These are phyloP conservation scores for Dioscorea cayenensis DNA, from an alignment of 116 monocot genomes.

Conservation along the genomic window DNA sequence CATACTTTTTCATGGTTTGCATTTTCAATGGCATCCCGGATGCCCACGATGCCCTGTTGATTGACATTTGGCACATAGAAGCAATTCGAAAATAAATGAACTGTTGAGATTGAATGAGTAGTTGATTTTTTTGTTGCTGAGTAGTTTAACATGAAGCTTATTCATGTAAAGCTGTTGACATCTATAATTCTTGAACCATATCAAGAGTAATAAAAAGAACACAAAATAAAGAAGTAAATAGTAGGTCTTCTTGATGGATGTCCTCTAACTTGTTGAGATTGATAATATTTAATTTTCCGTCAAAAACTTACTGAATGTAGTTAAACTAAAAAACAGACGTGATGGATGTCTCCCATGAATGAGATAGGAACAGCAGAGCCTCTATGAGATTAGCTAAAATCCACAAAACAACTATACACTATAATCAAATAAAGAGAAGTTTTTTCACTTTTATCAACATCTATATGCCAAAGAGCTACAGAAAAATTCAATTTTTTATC, in stretches of 20 bases:
- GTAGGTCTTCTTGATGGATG: too few species aligned
- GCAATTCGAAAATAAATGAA: neutral
- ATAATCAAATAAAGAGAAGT: neutral
- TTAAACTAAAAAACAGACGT: slow-evolving; percentile 5
- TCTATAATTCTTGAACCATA: too few species aligned
- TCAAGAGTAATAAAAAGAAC: too few species aligned
- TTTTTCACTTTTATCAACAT: too few species aligned
- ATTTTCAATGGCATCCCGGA: neutral
- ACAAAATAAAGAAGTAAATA: too few species aligned
- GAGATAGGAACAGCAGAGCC: slow-evolving; percentile 22
- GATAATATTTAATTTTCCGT: too few species aligned
- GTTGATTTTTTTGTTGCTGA: neutral
- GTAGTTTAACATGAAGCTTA: too few species aligned
- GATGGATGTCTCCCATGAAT: slow-evolving; percentile 25
- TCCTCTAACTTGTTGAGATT: too few species aligned
- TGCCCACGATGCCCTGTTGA: neutral
- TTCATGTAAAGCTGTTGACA: too few species aligned
- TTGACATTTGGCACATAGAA: neutral
- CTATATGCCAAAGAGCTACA: too few species aligned
- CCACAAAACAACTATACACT: neutral
- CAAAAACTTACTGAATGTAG: neutral
- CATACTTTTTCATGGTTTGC: too few species aligned
- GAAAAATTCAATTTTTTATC: too few species aligned
- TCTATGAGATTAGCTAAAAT: slow-evolving; percentile 19
- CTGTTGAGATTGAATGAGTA: neutral